phyloP scores from a whole-genome alignment of 129 eudicot genomes.

The Flaveria trinervia region DNA sequence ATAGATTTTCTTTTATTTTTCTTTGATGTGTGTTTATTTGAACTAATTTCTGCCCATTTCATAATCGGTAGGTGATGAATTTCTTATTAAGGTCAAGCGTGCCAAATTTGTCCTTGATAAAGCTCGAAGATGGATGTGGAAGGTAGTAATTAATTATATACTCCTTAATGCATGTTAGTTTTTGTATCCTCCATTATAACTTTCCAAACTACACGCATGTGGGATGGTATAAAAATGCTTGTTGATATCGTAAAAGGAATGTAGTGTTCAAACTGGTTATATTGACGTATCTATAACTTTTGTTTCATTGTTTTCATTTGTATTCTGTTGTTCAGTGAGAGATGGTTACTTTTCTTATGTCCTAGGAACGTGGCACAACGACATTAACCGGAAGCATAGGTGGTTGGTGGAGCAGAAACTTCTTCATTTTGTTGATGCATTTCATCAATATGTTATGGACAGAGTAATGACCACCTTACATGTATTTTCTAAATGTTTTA shows the following conservation, averaged over 20 bases:
- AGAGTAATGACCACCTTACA: conserved; percentile 54
- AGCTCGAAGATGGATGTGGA: conserved; percentile 98
- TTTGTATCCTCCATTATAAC: conserved; percentile 14
- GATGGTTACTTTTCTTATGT: background rate
- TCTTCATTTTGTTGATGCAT: conserved; percentile 95
- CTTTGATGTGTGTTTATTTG: conserved; percentile 13
- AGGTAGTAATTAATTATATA: conserved; percentile 52
- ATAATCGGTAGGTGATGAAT: conserved; percentile 73
- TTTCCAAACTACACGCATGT: background rate
- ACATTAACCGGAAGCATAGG: conserved; percentile 65
- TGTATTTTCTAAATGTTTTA: background rate
- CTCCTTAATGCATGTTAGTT: conserved; percentile 11
- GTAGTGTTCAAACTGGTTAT: no score
- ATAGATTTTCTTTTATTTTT: background rate
- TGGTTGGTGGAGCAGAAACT: conserved; percentile 96
- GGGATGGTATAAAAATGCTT: background rate
- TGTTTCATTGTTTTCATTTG: background rate
- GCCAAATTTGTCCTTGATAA: conserved; percentile 96
- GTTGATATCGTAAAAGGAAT: background rate
- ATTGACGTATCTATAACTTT: no score
- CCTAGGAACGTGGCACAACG: conserved; percentile 69
- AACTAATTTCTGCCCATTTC: conserved; percentile 16
- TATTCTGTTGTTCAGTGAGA: background rate
- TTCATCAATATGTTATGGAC: conserved; percentile 99
- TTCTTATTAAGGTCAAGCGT: conserved; percentile 91